Percentiles rank a stretch among this genome's conserved stretches.
These are phyloP conservation scores for Tetrahymena malaccensis DNA, from an alignment of 73 alveolate species.

Conservation along the genomic window DNA sequence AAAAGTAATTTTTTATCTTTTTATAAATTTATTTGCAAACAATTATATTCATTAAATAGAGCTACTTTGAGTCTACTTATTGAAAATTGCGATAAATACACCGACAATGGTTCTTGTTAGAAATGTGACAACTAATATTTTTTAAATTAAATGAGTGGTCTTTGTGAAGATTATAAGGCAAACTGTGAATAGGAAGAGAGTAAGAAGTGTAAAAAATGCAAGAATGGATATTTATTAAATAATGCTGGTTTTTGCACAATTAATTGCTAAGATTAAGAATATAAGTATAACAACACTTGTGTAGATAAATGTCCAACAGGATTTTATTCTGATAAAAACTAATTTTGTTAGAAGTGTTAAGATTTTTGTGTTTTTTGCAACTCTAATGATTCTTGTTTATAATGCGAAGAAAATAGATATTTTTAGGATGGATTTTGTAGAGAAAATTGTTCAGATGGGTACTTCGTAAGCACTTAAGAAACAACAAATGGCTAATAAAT, in stretches of 20 bases:
- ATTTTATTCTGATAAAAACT: background rate
- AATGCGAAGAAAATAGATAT: background rate
- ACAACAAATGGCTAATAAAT: background rate
- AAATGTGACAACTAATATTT: background rate
- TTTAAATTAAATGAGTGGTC: background rate
- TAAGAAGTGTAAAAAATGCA: background rate
- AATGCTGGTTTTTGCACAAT: background rate
- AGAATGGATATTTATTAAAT: background rate
- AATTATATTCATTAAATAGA: background rate
- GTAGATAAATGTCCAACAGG: background rate
- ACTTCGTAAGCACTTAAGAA: background rate
- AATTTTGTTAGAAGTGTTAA: background rate
- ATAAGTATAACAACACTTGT: background rate
- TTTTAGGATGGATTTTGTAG: background rate
- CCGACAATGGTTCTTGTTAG: background rate
- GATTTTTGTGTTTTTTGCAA: background rate
- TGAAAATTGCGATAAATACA: background rate
- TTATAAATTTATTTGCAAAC: background rate
- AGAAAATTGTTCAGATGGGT: background rate
- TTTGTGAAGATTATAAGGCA: background rate
- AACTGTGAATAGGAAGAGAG: background rate
- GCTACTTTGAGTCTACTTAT: background rate
- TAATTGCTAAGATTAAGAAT: background rate
- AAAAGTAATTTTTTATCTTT: background rate
- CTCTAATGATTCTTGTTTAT: background rate